Evolutionary conservation across 345 rosid genomes (phyloP), one percentile per base, ranked within the genome.

Genomic region (Tarenaya hassleriana): DNA sequence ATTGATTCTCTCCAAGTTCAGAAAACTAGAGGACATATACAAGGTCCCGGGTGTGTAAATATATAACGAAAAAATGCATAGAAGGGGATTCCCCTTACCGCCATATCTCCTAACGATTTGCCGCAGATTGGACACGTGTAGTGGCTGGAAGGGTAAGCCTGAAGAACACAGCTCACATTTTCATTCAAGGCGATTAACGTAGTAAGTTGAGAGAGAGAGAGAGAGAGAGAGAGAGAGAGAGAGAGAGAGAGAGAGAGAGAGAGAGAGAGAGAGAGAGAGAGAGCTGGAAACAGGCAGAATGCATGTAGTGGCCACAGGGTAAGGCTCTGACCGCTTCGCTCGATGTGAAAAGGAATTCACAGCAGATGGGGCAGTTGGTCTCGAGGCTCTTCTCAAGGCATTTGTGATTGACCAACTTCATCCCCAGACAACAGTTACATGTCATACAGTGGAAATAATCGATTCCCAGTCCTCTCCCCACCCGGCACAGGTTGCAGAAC

Each of bases 91-190:
- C 24, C 32, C 45, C 79, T 76, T 72, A 90, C 95, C 62, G 81
- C 88, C 98, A 91, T 91, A 75, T 87, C 90, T 73, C 98, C 96
- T 62, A 91, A 66, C 41, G 96, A 91, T 67, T 81, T 91, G 83
- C 92, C 77, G 75, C 96, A 87, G 49, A 87, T 79, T 7, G 98
- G 98, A 52, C 95, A 91, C 63, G 81, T 80, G 71, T 84, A 87
- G 66, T 84, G 92, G 73, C 89, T 76, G 78, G 92, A 82, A 55
- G 98, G 87, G 76, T 91, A 91, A 40, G 92, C 96, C 98, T 91
- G 55, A 56, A 50, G 50, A 34, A 60, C 48, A 41, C 58, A 67
- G 42, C 13, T 16, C 34, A 27, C 48, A 47, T 14, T 27, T 27
- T 9, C 16, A 49, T 42, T 35, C 18, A 18, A 37, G 63, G 56